Conservation (phyloP, 257 asterid genomes). For the Fraxinus cuspidata region DNA sequence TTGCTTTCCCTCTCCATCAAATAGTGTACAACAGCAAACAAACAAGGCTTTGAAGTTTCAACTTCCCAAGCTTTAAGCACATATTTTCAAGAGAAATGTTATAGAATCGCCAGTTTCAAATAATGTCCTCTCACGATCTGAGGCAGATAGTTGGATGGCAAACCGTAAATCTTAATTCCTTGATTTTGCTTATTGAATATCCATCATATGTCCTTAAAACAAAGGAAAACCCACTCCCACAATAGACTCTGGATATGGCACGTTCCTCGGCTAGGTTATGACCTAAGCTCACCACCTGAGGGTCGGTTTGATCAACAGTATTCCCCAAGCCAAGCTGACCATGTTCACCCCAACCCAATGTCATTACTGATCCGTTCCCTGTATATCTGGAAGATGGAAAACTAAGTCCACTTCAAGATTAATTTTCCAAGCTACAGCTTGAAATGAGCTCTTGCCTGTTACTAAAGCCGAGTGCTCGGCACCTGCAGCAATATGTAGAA, state of each 20-base stretch:
- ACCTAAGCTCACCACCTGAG: conserved; percentile 49
- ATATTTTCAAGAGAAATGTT: neutral
- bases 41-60: neutral
- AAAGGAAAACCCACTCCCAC: conserved; percentile 92
- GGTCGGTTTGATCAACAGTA: conserved; percentile 51
- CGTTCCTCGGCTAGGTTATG: conserved; percentile 16
- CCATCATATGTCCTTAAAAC: conserved; percentile 37
- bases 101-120: neutral
- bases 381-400: conserved; percentile 7
- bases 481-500: conserved; percentile 73
- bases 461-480: conserved; percentile 87
- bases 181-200: conserved; percentile 24
- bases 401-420: neutral
- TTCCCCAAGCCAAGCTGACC: conserved; percentile 93
- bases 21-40: neutral
- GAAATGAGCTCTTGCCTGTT: conserved; percentile 50
- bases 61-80: neutral
- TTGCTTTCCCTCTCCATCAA: neutral
- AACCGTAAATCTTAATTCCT: neutral
- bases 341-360: conserved; percentile 99
- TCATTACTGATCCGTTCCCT: conserved; percentile 71
- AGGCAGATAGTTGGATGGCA: neutral
- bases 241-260: conserved; percentile 48
- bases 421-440: neutral
- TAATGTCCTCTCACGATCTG: neutral